Evolutionary conservation across 2,329 filamentous ascomycete species (phyloP), one percentile per base, ranked within the genome.

Genomic region (Microcera coccophila): DNA sequence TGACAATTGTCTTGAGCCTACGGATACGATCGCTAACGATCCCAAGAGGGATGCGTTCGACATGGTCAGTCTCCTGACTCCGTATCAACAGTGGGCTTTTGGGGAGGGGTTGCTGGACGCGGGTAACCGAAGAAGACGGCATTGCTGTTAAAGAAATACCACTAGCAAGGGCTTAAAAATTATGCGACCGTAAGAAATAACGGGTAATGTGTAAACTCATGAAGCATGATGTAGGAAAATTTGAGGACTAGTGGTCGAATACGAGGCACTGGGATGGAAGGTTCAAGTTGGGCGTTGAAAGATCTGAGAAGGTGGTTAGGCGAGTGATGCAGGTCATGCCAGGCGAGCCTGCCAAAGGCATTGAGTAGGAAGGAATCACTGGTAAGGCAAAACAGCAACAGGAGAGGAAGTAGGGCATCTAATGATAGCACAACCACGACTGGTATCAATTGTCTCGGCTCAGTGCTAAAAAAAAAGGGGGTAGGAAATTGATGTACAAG

Each of bases 401-500:
- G 26, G 22, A 31, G 40, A 52, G 45, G 36, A 45, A 38, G 40
- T 40, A 41, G 51, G 42, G 46, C 35, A 45, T 22, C 24, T 16
- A 35, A 36, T 49, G 53, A 44, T 51, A 56, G 55, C 54, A 58
- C 48, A 56, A 60, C 58, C 58, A 54, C 52, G 57, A 59, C 58
- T 62, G 58, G 54, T 60, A 62, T 65, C 52, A 61, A 62, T 64
- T 66, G 58, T 62, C 56, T 62, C 47, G 53, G 57, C 55, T 61
- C 52, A 52, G 56, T 62, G 63, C 62, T 65, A 64, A 49, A 45
- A 48, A 58, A 64, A 49, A 45, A 48, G 57, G 57, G 54, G 54
- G 56, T 61, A 59, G 59, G 54, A 58, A 58, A 54, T 62, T 67
- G 67, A 70, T 71, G 66, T 71, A 71, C 68, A 70, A 63, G 59